A percentile compares a stretch with the other conserved stretches of the same genome.
Evolutionary conservation across 176 grass and related monocot genomes (phyloP).

Genomic region (Melocanna baccifera): DNA sequence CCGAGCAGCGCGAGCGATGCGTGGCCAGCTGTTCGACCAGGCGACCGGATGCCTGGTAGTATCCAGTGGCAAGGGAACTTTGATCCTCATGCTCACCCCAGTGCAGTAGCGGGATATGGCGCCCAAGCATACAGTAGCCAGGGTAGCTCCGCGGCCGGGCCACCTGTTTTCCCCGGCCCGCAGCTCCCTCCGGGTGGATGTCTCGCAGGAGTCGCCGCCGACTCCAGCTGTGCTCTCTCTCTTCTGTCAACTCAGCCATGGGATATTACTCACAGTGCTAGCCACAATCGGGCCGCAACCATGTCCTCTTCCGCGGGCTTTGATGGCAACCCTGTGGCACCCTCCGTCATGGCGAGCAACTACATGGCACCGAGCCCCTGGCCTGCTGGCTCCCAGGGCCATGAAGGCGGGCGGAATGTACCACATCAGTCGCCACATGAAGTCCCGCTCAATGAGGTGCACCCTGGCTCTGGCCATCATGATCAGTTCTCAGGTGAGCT

Average conservation of each 20-base stretch:
- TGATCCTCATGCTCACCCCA: conserved; percentile 35
- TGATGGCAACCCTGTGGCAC: conserved; percentile 39
- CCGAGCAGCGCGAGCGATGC: conserved; percentile 53
- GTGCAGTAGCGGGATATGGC: conserved; percentile 33
- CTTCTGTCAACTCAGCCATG: conserved; percentile 98
- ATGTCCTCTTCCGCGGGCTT: conserved; percentile 44
- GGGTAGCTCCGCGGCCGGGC: conserved; percentile 27
- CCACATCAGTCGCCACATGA: conserved; percentile 50
- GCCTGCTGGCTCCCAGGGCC: conserved; percentile 24
- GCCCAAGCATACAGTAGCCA: conserved; percentile 29
- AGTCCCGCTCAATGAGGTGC: conserved; percentile 46
- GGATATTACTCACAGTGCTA: conserved; percentile 41
- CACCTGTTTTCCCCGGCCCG: conserved; percentile 38
- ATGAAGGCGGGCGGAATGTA: conserved; percentile 24
- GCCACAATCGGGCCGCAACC: conserved; percentile 33
- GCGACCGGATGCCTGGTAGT: conserved; percentile 38
- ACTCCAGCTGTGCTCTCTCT: conserved; percentile 99
- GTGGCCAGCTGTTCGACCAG: conserved; percentile 39
- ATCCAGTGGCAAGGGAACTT: conserved; percentile 59
- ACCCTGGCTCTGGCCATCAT: conserved; percentile 41
- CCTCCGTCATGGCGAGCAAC: conserved; percentile 45
- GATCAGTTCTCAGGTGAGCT: conserved; percentile 89
- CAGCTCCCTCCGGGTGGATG: conserved; percentile 59
- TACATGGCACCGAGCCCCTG: conserved; percentile 52
- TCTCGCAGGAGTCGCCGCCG: conserved; percentile 56